Conservation (phyloP, 129 eudicot genomes). For the Dittrichia graveolens region DNA sequence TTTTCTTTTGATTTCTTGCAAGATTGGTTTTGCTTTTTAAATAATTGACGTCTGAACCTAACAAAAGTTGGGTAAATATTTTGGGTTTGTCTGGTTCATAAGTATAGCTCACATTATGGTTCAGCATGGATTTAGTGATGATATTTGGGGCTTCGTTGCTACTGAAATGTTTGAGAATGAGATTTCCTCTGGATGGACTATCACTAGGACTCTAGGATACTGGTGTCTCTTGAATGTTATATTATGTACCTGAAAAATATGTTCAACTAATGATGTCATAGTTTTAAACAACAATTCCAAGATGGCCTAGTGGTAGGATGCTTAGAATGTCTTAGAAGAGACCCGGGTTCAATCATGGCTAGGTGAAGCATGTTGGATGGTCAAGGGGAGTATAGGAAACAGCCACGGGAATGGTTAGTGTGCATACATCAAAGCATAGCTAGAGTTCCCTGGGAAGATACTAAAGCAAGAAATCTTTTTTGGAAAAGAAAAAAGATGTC, state of each 20-base stretch:
- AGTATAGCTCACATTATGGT: neutral
- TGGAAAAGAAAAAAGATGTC: neutral
- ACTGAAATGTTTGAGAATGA: neutral
- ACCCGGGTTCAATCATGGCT: too few relatives aligned
- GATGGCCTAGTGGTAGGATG: too few relatives aligned
- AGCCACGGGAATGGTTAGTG: too few relatives aligned
- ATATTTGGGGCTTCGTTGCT: neutral
- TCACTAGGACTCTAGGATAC: neutral
- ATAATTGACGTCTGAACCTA: slow-evolving; percentile 6
- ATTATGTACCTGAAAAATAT: neutral
- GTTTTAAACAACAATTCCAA: neutral
- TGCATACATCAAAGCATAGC: too few relatives aligned
- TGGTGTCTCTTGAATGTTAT: neutral
- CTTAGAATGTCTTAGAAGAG: too few relatives aligned
- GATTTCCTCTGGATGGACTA: neutral
- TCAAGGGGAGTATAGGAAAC: too few relatives aligned
- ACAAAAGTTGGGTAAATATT: neutral
- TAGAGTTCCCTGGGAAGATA: too few relatives aligned
- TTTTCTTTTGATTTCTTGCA: slow-evolving; percentile 10
- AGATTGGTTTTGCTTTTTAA: neutral
- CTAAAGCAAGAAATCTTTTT: too few relatives aligned
- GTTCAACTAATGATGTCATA: neutral
- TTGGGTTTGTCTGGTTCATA: too few relatives aligned
- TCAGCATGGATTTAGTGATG: slow-evolving; percentile 17
- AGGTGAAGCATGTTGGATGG: too few relatives aligned